Conservation (phyloP, 352 stramenopile species). For the Phytopythium helicoides region DNA sequence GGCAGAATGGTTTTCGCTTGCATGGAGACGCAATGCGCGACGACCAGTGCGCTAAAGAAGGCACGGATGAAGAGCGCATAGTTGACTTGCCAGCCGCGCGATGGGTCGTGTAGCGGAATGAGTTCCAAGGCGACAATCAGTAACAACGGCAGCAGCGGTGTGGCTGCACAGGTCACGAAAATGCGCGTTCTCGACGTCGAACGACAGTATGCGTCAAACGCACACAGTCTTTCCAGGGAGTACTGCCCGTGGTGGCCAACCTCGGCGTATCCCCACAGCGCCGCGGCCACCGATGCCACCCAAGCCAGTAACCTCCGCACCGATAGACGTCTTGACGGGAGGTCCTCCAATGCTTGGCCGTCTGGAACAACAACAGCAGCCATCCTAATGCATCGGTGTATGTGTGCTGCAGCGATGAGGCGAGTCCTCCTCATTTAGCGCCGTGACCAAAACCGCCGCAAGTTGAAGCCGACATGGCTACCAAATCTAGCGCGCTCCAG, state of each 20-base stretch:
- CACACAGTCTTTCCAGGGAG: conserved; percentile 2
- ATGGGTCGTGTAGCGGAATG: neutral
- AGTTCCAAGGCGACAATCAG: conserved; percentile 5
- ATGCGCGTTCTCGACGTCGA: neutral
- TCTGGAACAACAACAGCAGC: no score
- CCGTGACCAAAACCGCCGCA: no score
- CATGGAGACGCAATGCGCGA: conserved; percentile 9
- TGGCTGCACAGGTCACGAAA: neutral
- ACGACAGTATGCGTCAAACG: conserved; percentile 3
- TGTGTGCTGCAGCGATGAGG: no score
- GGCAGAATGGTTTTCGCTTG: conserved; percentile 12
- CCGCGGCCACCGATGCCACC: neutral
- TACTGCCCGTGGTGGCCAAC: conserved; percentile 1
- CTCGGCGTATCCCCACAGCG: conserved; percentile 1
- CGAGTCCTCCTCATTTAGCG: no score
- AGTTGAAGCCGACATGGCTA: no score
- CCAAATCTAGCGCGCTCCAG: no score
- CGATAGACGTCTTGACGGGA: neutral
- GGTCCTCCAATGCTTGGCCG: neutral
- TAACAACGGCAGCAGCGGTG: neutral
- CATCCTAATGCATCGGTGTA: no score
- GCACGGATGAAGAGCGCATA: conserved; percentile 20
- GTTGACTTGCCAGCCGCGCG: conserved; percentile 17
- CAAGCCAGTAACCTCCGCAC: neutral
- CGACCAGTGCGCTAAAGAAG: conserved; percentile 10